phyloP scores from a whole-genome alignment of 2,329 filamentous ascomycete species.

The Botrytis tulipae region DNA sequence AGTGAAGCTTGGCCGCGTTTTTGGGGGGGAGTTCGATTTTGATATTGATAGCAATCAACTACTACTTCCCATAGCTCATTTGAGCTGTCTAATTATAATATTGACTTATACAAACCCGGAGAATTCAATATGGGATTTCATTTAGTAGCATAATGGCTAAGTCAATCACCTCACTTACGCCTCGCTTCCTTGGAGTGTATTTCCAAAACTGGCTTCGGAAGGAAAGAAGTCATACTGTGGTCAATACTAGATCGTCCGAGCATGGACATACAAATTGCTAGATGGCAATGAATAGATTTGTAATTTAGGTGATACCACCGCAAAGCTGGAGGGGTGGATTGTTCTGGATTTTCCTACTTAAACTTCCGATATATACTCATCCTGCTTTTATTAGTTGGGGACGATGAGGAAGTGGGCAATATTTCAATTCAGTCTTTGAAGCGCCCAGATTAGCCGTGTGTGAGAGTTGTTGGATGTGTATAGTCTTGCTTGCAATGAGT shows the following conservation, averaged over 20 bases:
- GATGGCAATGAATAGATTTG: not conserved
- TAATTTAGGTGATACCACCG: not conserved
- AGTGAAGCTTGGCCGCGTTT: not conserved
- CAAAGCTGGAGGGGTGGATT: not conserved
- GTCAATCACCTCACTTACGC: not conserved
- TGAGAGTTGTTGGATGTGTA: not conserved
- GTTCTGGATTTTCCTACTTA: not conserved
- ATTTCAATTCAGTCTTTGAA: not conserved
- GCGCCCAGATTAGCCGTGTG: not conserved
- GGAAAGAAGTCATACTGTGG: not conserved
- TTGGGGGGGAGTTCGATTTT: not conserved
- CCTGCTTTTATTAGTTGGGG: not conserved
- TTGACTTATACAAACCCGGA: not conserved
- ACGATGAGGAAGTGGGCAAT: not conserved
- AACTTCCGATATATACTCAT: not conserved
- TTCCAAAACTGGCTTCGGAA: not conserved
- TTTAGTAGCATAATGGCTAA: not conserved
- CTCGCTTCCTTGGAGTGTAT: not conserved
- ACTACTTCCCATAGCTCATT: not conserved
- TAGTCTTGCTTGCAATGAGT: not conserved
- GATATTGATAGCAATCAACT: not conserved
- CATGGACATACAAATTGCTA: not conserved
- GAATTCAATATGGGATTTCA: not conserved
- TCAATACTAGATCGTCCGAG: not conserved
- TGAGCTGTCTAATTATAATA: not conserved